phyloP scores from a whole-genome alignment of 176 grass and related monocot species.

The Cocos nucifera region DNA sequence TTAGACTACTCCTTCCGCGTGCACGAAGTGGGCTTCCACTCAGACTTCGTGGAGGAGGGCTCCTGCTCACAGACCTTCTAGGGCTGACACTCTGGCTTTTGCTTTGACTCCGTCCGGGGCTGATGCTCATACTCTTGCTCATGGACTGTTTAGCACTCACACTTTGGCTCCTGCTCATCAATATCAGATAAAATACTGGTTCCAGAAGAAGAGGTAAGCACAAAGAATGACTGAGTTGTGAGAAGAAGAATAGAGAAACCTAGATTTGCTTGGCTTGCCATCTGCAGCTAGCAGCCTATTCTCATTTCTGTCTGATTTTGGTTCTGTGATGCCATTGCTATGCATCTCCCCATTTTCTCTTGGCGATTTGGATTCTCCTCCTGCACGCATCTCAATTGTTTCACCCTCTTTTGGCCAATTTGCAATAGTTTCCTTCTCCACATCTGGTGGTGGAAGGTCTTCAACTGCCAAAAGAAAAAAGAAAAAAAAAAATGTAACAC shows the following conservation, averaged over 20 bases:
- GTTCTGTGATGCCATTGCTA: constrained; percentile 38
- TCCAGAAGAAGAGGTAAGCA: constrained; percentile 38
- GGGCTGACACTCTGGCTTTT: constrained; percentile 33
- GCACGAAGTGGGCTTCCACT: constrained; percentile 35
- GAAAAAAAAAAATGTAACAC: neutral
- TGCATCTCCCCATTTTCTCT: constrained; percentile 59
- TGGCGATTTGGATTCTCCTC: constrained; percentile 33
- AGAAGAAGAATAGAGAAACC: constrained; percentile 51
- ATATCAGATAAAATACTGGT: constrained; percentile 52
- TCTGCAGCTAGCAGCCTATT: constrained; percentile 30
- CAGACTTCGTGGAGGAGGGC: constrained; percentile 22
- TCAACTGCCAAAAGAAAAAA: constrained; percentile 33
- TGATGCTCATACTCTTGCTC: constrained; percentile 99
- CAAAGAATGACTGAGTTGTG: constrained; percentile 44
- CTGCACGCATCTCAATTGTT: constrained; percentile 25
- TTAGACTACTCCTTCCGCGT: constrained; percentile 28
- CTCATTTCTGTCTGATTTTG: constrained; percentile 33
- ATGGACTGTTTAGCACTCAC: constrained; percentile 55
- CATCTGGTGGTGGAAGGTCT: constrained; percentile 23
- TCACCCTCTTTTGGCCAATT: constrained; percentile 29
- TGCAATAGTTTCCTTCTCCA: constrained; percentile 40
- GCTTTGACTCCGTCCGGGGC: constrained; percentile 53
- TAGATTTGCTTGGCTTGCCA: constrained; percentile 72
- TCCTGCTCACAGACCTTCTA: constrained; percentile 36
- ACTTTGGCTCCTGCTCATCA: constrained; percentile 83